These are phyloP conservation scores for Annulohypoxylon nitens DNA, from an alignment of 495 filamentous ascomycete species.

Conservation along the genomic window DNA sequence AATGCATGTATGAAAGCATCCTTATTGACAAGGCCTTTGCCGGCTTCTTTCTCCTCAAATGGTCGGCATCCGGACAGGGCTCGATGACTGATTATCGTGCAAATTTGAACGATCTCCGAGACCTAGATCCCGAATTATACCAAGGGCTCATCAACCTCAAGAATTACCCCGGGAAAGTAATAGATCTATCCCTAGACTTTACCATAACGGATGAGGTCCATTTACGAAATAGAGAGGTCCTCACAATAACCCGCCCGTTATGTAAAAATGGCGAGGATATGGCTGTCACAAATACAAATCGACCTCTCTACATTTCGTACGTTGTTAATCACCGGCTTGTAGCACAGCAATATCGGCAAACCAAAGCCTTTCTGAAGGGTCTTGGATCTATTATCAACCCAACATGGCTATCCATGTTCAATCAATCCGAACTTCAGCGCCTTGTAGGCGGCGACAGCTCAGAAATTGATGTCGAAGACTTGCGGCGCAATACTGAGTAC, in stretches of 20 bases:
- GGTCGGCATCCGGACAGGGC: slow-evolving; percentile 77
- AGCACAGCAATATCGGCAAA: slow-evolving; percentile 80
- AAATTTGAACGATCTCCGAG: slow-evolving; percentile 91
- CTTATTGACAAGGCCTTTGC: slow-evolving; percentile 95
- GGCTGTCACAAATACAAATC: slow-evolving; percentile 90
- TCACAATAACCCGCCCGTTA: slow-evolving; percentile 77
- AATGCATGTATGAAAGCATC: slow-evolving; percentile 98
- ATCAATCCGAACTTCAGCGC: slow-evolving; percentile 92
- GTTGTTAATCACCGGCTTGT: slow-evolving; percentile 88
- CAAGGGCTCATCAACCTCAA: slow-evolving; percentile 90
- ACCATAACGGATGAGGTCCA: slow-evolving; percentile 85
- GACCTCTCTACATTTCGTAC: slow-evolving; percentile 92
- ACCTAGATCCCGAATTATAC: slow-evolving; percentile 94
- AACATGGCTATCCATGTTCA: slow-evolving; percentile 97
- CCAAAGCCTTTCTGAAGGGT: slow-evolving; percentile 86
- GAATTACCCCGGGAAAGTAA: slow-evolving; percentile 86
- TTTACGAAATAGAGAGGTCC: slow-evolving; percentile 61
- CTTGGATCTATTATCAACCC: slow-evolving; percentile 90
- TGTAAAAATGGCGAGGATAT: slow-evolving; percentile 80
- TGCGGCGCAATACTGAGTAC: slow-evolving; percentile 88
- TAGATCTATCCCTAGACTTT: slow-evolving; percentile 87
- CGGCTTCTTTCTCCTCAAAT: slow-evolving; percentile 95
- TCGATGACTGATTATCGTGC: slow-evolving; percentile 80
- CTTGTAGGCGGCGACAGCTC: slow-evolving; percentile 88
- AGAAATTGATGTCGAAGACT: slow-evolving; percentile 88